phyloP scores from a whole-genome alignment of 179 eudicot genomes.

The Corrigiola litoralis region DNA sequence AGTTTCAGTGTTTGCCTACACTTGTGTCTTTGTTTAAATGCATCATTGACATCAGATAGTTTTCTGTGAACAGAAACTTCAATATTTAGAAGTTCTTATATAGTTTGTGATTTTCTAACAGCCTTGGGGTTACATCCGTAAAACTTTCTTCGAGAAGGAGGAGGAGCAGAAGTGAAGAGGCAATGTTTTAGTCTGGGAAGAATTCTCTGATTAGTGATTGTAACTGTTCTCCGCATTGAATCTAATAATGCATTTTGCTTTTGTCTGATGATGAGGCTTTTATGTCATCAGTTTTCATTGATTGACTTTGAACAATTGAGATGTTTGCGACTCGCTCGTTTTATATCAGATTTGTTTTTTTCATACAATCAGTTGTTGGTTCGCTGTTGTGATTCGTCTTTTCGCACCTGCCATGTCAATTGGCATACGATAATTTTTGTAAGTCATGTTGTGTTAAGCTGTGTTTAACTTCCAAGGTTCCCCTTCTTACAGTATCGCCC shows the following conservation, averaged over 20 bases:
- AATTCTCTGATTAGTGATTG: not conserved
- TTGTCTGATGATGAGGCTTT: constrained; percentile 13
- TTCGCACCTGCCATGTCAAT: no score
- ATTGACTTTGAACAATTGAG: constrained; percentile 11
- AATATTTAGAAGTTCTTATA: not conserved
- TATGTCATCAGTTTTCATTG: constrained; percentile 8
- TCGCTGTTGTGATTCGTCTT: not conserved
- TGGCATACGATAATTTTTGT: no score
- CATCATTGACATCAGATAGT: no score
- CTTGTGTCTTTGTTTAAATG: no score
- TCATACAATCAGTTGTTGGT: not conserved
- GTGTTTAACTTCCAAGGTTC: no score
- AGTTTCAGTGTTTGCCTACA: no score
- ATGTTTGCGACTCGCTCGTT: not conserved
- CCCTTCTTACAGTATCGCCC: no score
- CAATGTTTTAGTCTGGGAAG: not conserved
- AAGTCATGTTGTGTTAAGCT: no score
- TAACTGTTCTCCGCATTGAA: constrained; percentile 15
- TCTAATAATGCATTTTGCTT: constrained; percentile 18
- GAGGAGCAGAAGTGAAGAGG: constrained; percentile 20
- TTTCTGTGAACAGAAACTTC: no score
- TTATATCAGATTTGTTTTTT: not conserved
- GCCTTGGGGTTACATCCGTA: constrained; percentile 34
- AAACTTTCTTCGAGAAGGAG: constrained; percentile 28
- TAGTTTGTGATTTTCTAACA: constrained; percentile 2